Base-by-base conservation (phyloP, 2,329 filamentous ascomycete genomes). In the Alternaria viburni region DNA sequence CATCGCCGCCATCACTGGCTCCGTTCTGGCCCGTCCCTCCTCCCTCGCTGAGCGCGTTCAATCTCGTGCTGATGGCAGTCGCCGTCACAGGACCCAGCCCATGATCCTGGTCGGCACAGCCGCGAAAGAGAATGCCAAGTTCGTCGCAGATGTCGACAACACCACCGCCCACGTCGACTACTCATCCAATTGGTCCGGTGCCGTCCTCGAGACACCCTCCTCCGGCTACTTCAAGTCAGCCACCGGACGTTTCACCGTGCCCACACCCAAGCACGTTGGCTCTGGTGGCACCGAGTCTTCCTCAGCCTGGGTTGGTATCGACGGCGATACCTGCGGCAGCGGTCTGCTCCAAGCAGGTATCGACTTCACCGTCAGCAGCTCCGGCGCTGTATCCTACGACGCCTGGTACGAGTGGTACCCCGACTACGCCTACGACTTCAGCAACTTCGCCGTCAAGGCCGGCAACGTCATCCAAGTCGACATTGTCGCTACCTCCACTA, bases 361-460 rank as follows among this genome's bases (percentile, higher is more conserved):
- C 36, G 86, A 88, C 74, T 87, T 87, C 73, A 84, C 83, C 55
- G 77, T 84, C 45, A 47, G 44, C 19, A 61, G 62, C 57, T 59
- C 61, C n/a, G 66, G 66, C 10, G 64, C 71, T 0, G 80, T 83
- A 4, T 79, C 74, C 7, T 89, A 84, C 69, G 83, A 86, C 59
- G 85, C 86, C 17, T 89, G 87, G 86, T 89, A 87, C 70, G 87
- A 89, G 74, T 89, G 86, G 87, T 87, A 84, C 68, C 86, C 87
- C 1, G 84, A 87, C 70, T 84, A 84, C 67, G 83, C 86, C 25
- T 83, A 86, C 68, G 82, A 86, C 70, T 88, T 88, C 75, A 74
- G 68, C 59, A 79, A 79, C 58, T 79, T 88, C 62, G 57, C 71
- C 45, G 77, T 88, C 59, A 60, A 32, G 17, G 81, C 81, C 1